A percentile compares a stretch with the other conserved stretches of the same genome.
Conservation (phyloP, 2,329 filamentous ascomycete species). For the Fusarium algeriense region DNA sequence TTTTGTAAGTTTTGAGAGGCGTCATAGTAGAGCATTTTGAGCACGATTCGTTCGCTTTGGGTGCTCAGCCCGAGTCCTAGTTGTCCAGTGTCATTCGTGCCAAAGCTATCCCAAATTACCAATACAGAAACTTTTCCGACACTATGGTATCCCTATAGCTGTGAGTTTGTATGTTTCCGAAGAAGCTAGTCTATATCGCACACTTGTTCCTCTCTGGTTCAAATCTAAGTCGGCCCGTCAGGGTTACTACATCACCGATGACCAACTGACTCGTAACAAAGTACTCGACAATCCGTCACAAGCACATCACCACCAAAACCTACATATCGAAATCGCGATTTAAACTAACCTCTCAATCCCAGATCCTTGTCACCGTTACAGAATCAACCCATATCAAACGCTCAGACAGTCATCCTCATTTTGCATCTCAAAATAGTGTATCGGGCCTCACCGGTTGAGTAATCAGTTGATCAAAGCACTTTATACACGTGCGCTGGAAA, state of each 20-base stretch:
- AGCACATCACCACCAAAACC: slow-evolving; percentile 2
- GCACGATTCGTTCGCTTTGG: background rate
- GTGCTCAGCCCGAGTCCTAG: background rate
- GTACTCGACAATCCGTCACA: background rate
- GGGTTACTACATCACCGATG: background rate
- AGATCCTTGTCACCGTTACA: slow-evolving; percentile 19
- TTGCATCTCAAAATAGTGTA: background rate
- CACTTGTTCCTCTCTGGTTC: background rate
- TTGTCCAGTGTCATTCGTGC: background rate
- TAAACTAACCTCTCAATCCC: background rate
- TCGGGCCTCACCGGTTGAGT: slow-evolving; percentile 23
- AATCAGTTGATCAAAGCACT: slow-evolving; percentile 2
- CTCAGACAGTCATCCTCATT: background rate
- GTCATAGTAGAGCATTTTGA: background rate
- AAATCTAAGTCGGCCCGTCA: slow-evolving; percentile 2
- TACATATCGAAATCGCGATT: slow-evolving; percentile 6
- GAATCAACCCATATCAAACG: background rate
- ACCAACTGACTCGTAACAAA: slow-evolving; percentile 13
- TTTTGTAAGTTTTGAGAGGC: background rate
- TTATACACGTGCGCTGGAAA: slow-evolving; percentile 9
- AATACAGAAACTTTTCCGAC: background rate
- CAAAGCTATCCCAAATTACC: background rate
- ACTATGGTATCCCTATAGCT: background rate
- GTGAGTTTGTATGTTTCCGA: background rate
- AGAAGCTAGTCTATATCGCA: background rate